Conservation (phyloP, 345 rosid species). For the Populus nigra region DNA sequence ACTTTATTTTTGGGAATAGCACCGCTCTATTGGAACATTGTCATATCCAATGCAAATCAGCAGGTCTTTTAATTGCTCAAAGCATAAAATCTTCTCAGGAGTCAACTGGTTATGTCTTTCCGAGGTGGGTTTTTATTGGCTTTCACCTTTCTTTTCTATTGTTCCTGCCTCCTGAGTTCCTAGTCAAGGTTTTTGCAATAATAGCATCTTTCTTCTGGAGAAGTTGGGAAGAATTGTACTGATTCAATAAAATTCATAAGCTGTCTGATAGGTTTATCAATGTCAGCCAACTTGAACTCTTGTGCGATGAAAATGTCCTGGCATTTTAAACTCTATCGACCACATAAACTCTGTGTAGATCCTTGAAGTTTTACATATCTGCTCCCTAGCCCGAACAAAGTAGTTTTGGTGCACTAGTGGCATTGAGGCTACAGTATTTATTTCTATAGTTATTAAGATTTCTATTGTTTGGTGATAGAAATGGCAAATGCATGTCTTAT, state of each 20-base stretch:
- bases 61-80: conserved; percentile 85
- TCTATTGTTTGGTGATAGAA: background rate
- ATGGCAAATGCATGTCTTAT: background rate
- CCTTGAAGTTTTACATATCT: background rate
- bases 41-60: conserved; percentile 90
- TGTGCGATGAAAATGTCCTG: background rate
- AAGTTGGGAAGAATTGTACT: background rate
- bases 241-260: background rate
- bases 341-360: background rate
- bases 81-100: conserved; percentile 96
- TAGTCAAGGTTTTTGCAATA: background rate
- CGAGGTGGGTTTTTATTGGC: conserved; percentile 49
- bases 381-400: background rate
- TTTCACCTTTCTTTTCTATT: background rate
- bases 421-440: background rate
- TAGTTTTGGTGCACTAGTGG: background rate
- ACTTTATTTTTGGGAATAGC: conserved; percentile 94
- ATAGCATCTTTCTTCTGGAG: background rate
- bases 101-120: conserved; percentile 82
- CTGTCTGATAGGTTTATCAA: background rate
- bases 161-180: background rate
- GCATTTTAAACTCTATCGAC: background rate
- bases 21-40: conserved; percentile 93
- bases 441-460: background rate
- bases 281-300: too few species aligned